Base-by-base conservation (phyloP, 2,329 filamentous ascomycete species). In the Fusarium burgessii region DNA sequence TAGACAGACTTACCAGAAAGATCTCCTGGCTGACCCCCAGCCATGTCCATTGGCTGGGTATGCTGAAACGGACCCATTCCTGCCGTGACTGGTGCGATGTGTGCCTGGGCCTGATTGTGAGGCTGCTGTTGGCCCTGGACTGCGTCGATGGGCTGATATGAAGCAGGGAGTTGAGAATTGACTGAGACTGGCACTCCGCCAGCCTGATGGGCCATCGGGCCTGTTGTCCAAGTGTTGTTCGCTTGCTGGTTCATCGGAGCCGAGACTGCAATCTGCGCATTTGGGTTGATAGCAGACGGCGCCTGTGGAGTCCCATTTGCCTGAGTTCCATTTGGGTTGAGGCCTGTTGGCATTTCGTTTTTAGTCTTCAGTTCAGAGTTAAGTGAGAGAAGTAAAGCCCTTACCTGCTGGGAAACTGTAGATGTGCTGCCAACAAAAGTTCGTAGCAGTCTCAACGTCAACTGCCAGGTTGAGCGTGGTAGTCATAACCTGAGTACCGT, bases 391-490 rank as follows among this genome's bases (percentile, higher is more conserved):
- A 23, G 5, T 9, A 17, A 25, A 33, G 25, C 38, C 29, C 49
- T 65, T 45, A 62, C 62, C 49, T 50, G 49, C 20, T 18, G 50
- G 20, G n/a, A 43, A 62, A 23, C 38, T 36, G 33, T 65, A 62
- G 32, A 65, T 43, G n/a, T 62, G 38, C 49, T 55, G 58, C 49
- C 50, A 65, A 36, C 62, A 65, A 18, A 55, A 20, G 20, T 35
- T 25, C 11, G 50, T 29, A 33, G 50, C 62, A 29, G n/a, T 20
- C n/a, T 49, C 32, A 12, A 58, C 32, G n/a, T 49, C 35, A 10
- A 40, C 27, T n/a, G 57, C 50, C n/a, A 65, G 15, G 38, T 62
- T 14, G 23, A 65, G 17, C 11, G 43, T 56, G 20, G 50, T 56
- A 10, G 35, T 36, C n/a, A 62, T 32, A 18, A 62, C 17, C 29